A percentile compares a stretch with the other conserved stretches of the same genome.
These are phyloP conservation scores for Madurella fahalii DNA, from an alignment of 2,329 filamentous ascomycete genomes.

Conservation along the genomic window DNA sequence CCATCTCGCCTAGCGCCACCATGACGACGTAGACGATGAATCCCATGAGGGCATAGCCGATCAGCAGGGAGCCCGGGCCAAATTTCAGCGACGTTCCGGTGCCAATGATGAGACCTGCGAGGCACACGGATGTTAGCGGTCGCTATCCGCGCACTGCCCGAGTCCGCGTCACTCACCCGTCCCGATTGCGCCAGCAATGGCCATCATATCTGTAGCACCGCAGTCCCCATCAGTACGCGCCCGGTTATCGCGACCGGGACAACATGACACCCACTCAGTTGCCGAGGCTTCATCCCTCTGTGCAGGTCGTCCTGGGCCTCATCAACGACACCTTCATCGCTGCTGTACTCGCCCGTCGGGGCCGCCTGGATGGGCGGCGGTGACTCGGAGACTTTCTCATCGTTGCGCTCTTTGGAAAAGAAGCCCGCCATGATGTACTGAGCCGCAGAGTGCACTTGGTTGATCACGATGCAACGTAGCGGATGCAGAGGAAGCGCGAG, in stretches of 20 bases:
- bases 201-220: slow-evolving; percentile 31
- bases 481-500: too few relatives aligned
- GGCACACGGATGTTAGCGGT: too few relatives aligned
- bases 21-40: slow-evolving; percentile 58
- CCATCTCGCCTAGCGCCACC: slow-evolving; percentile 66
- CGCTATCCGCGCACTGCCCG: too few relatives aligned
- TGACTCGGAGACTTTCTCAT: slow-evolving; percentile 19
- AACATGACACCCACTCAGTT: slow-evolving; percentile 23
- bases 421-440: slow-evolving; percentile 12
- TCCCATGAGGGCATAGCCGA: slow-evolving; percentile 40
- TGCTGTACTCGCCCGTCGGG: slow-evolving; percentile 6
- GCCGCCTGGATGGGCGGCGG: slow-evolving; percentile 13
- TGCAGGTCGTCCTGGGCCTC: slow-evolving; percentile 27
- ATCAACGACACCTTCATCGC: slow-evolving; percentile 22
- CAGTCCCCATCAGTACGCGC: not conserved
- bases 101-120: slow-evolving; percentile 44
- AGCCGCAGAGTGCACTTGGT: not conserved
- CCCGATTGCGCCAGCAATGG: slow-evolving; percentile 37
- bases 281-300: slow-evolving; percentile 31
- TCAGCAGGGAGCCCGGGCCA: slow-evolving; percentile 39
- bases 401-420: slow-evolving; percentile 10
- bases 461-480: too few relatives aligned
- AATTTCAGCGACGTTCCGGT: slow-evolving; percentile 47
- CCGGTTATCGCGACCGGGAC: too few relatives aligned
- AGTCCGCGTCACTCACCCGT: slow-evolving; percentile 18